A percentile compares a stretch with the other conserved stretches of the same genome.
These are phyloP conservation scores for Sugiyamaella marilandica DNA, from an alignment of 805 yeast species.

Conservation along the genomic window DNA sequence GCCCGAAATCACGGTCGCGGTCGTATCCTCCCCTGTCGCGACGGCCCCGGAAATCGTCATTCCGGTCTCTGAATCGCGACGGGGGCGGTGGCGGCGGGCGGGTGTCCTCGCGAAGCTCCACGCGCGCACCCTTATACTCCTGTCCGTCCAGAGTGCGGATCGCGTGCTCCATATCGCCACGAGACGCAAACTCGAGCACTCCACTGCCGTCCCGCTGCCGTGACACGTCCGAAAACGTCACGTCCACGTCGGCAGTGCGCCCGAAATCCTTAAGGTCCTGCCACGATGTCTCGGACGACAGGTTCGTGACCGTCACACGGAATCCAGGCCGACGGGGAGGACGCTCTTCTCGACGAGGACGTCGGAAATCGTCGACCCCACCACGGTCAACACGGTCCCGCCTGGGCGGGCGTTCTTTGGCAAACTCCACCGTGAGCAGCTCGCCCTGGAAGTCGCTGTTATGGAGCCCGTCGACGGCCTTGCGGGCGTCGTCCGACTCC, in stretches of 20 bases:
- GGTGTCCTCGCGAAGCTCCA: slow-evolving; percentile 70
- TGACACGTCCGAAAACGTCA: slow-evolving; percentile 35
- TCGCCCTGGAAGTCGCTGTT: slow-evolving; percentile 34
- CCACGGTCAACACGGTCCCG: slow-evolving; percentile 19
- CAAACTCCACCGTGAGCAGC: slow-evolving; percentile 31
- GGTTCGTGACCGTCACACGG: slow-evolving; percentile 27
- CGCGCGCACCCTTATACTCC: slow-evolving; percentile 62
- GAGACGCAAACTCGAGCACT: slow-evolving; percentile 36
- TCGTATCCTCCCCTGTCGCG: slow-evolving; percentile 38
- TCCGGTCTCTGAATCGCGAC: slow-evolving; percentile 20
- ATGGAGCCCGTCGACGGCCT: slow-evolving; percentile 26
- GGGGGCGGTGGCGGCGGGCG: slow-evolving; percentile 35
- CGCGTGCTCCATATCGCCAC: slow-evolving; percentile 69
- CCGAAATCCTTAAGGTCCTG: slow-evolving; percentile 67
- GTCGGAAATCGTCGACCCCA: slow-evolving; percentile 18
- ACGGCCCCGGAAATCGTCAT: slow-evolving; percentile 25
- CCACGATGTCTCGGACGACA: slow-evolving; percentile 29
- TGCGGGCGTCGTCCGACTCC: slow-evolving; percentile 28
- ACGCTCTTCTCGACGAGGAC: slow-evolving; percentile 21
- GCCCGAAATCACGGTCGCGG: slow-evolving; percentile 40
- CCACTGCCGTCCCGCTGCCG: slow-evolving; percentile 36
- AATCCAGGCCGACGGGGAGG: slow-evolving; percentile 16
- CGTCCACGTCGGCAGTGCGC: slow-evolving; percentile 52
- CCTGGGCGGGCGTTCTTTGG: slow-evolving; percentile 32
- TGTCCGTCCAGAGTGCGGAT: slow-evolving; percentile 64